Conservation (phyloP, 2,329 filamentous ascomycete genomes). For the Dactylellina sp. region DNA sequence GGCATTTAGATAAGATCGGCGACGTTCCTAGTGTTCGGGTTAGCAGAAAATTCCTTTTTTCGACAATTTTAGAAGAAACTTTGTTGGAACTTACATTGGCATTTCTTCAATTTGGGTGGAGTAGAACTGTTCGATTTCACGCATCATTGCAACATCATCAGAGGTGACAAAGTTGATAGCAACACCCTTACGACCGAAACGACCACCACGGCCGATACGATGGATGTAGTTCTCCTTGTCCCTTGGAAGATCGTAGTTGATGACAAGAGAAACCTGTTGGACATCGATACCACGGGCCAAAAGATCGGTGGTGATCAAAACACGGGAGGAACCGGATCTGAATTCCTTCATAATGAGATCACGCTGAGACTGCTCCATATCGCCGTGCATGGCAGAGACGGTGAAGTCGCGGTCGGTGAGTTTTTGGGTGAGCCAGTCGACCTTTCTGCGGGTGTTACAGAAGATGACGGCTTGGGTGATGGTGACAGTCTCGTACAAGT, state of each 20-base stretch:
- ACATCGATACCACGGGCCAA: constrained; percentile 99
- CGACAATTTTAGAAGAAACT: neutral
- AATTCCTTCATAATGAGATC: constrained; percentile 99
- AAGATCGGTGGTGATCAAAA: constrained; percentile 97
- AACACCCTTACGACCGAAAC: constrained; percentile 99
- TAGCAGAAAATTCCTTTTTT: neutral
- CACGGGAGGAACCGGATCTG: constrained; percentile 97
- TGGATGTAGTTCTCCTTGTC: constrained; percentile 99
- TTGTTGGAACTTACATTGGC: constrained; percentile 87
- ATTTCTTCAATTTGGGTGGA: constrained; percentile 99
- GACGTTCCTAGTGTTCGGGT: constrained; percentile 68
- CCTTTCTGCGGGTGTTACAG: constrained; percentile 99
- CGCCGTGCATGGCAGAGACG: constrained; percentile 99
- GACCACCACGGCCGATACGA: constrained; percentile 98
- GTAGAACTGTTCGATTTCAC: constrained; percentile 99
- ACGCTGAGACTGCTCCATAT: constrained; percentile 98
- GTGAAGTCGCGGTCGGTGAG: constrained; percentile 98
- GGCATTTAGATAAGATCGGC: constrained; percentile 77
- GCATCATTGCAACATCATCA: constrained; percentile 99
- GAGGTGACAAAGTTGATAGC: constrained; percentile 99
- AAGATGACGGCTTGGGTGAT: constrained; percentile 99
- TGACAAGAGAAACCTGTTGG: constrained; percentile 98
- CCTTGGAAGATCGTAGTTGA: constrained; percentile 99
- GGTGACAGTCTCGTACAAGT: constrained; percentile 98
- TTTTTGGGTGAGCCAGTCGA: constrained; percentile 99